Base-by-base conservation (phyloP, 495 filamentous ascomycete species). In the Bryoglossum gracile region DNA sequence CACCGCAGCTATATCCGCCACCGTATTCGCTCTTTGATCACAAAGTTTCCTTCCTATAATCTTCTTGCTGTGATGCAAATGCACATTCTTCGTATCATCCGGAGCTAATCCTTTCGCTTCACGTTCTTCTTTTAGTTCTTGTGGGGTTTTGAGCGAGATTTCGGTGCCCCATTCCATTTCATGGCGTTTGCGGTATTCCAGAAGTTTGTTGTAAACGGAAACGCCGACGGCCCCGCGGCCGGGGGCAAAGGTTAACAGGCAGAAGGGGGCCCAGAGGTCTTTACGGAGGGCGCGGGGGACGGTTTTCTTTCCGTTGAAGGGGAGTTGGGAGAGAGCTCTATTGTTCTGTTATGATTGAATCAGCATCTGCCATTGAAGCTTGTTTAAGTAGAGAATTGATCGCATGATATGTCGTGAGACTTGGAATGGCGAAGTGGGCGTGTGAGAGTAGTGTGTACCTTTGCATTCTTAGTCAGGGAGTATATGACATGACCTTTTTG, bases 231-330 rank as follows among this genome's bases (percentile, higher is more conserved):
- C 50, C 34, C 64, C 65, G 30, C 71, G 58, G 33, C 72, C 64
- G 24, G 72, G 65, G 19, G 80, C 75, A 65, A 97, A 88, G 57
- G 79, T 68, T 33, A 95, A 79, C 33, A 82, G 74, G 49, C 80
- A 87, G 59, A 92, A 74, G 0, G 87, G 86, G n/a, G 66, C 67
- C 92, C 92, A 98, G 65, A 90, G 78, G 64, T 98, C 92, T 68
- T 88, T 89, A 51, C 92, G 88, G 36, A 97, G 66, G 41, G 76
- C 71, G 45, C 79, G 62, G 3, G 89, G 89, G 26, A 84, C 73
- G 52, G 86, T 83, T 60, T 98, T 92, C 68, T 95, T 95, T 71
- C 90, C 92, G 42, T 88, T 82, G 73, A 80, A 95, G 55, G 87
- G 72, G 51, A 95, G 68, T 66, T 98, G 92, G 40, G 73, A 69